Base-by-base conservation (phyloP, 2,329 filamentous ascomycete species). In the Metarhizium album region DNA sequence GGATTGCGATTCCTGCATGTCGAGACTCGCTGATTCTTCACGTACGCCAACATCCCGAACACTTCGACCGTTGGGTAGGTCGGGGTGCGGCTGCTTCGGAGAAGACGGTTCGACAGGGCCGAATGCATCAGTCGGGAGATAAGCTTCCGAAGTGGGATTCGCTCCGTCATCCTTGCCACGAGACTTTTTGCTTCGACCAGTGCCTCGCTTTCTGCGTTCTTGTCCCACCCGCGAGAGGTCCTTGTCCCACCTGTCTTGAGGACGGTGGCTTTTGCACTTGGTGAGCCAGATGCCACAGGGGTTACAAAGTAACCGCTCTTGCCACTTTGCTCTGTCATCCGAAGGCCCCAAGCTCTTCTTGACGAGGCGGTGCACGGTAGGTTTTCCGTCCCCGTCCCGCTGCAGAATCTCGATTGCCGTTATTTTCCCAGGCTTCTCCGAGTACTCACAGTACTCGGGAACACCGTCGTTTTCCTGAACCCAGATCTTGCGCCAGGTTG, bases 231-330 rank as follows among this genome's bases (percentile, higher is more conserved):
- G 71, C 29, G 74, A 70, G 33, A 74, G 70, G 51, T 77, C 76
- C 55, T 80, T 87, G 57, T 85, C 84, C 91, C 91, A 98, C 57
- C 84, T 83, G 54, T 91, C 82, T 49, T 82, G 74, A 2, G 93
- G 93, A 8, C 93, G 83, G 73, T 95, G 93, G 23, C 73, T 77
- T 62, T 87, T 89, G 67, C 86, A 89, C 62, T 96, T 97, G 54
- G 84, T 83, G 59, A 98, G 83, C 89, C 90, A 98, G 42, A 98
- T 82, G 18, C 93, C 93, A 64, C 93, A 98, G 52, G 91, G 90
- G 65, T 98, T 98, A 74, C 93, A 98, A 37, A 97, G 78, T 27
- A 87, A 76, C 51, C 87, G 78, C 59, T 87, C 80, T 43, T 77
- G 78, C 74, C 86, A 96, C 3, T 68, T 62, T 40, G 77, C 75